Evolutionary conservation across 805 yeast species (phyloP).

Genomic region (Ogataea philodendri): DNA sequence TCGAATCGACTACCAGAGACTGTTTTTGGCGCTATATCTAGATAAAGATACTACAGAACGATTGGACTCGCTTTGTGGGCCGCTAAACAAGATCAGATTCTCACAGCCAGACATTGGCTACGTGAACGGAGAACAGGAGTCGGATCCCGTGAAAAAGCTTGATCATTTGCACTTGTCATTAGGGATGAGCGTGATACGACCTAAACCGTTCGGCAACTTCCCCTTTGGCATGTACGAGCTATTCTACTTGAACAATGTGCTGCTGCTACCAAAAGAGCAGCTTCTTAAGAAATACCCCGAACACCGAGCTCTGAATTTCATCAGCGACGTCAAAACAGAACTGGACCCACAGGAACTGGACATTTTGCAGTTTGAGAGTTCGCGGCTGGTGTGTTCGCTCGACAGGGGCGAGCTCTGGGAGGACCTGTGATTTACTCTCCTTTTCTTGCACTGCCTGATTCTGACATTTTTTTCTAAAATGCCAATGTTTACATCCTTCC

Average conservation of each 20-base stretch:
- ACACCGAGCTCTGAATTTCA: constrained; percentile 12
- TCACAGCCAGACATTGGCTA: constrained; percentile 17
- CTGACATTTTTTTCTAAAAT: too few relatives aligned
- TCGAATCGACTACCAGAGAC: constrained; percentile 14
- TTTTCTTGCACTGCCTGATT: constrained; percentile 9
- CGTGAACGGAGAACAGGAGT: constrained; percentile 22
- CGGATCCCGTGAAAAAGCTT: constrained; percentile 10
- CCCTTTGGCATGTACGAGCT: constrained; percentile 30
- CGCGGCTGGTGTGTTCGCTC: constrained; percentile 16
- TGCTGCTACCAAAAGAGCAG: constrained; percentile 23
- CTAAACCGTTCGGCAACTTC: constrained; percentile 1
- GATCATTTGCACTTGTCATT: constrained; percentile 22
- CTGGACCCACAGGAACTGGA: constrained; percentile 15
- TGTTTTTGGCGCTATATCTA: constrained; percentile 17
- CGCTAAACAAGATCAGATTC: constrained; percentile 11
- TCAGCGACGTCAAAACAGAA: constrained; percentile 17
- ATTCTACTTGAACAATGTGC: constrained; percentile 25
- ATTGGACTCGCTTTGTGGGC: constrained; percentile 7
- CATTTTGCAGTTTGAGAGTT: constrained; percentile 12
- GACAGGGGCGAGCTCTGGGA: constrained; percentile 19
- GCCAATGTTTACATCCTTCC: constrained; percentile 22
- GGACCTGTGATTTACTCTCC: constrained; percentile 8
- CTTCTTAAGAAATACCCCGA: constrained; percentile 22
- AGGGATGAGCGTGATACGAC: constrained; percentile 13
- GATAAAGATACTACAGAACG: constrained; percentile 3